These are phyloP conservation scores for Gypsophila paniculata DNA, from an alignment of 179 eudicot species.

Conservation along the genomic window DNA sequence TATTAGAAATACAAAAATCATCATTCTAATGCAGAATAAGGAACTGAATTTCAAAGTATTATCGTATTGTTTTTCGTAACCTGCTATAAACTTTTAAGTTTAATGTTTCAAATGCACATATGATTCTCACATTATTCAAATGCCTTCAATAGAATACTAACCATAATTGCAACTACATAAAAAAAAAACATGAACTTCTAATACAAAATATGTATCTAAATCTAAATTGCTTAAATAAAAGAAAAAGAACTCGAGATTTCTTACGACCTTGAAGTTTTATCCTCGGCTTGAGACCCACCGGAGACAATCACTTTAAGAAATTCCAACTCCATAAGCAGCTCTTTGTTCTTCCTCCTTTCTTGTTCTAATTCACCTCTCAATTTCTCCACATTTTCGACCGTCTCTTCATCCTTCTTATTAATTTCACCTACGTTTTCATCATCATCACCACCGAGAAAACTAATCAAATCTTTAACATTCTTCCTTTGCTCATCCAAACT, in stretches of 20 bases:
- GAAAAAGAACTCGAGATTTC: neutral
- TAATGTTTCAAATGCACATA: neutral
- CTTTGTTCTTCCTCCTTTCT: conserved; percentile 50
- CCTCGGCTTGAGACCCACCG: conserved; percentile 18
- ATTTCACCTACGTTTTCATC: conserved; percentile 27
- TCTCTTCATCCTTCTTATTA: conserved; percentile 43
- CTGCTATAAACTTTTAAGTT: neutral
- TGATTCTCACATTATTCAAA: too few relatives aligned
- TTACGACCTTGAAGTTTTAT: conserved; percentile 3
- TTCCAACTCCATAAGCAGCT: conserved; percentile 55
- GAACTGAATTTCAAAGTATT: neutral
- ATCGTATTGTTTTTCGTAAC: too few relatives aligned
- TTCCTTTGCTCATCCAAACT: conserved; percentile 66
- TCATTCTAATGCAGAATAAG: neutral
- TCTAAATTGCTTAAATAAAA: neutral
- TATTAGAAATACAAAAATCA: neutral
- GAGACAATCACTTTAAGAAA: conserved; percentile 43
- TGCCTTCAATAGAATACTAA: neutral
- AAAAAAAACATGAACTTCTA: neutral
- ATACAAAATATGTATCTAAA: neutral
- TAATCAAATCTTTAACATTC: conserved; percentile 44
- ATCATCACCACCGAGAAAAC: conserved; percentile 30
- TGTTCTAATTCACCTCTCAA: conserved; percentile 43
- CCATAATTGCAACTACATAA: neutral
- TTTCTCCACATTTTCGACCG: conserved; percentile 40